Evolutionary conservation across 805 yeast species (phyloP).

Genomic region (Ogataea ramenticola): DNA sequence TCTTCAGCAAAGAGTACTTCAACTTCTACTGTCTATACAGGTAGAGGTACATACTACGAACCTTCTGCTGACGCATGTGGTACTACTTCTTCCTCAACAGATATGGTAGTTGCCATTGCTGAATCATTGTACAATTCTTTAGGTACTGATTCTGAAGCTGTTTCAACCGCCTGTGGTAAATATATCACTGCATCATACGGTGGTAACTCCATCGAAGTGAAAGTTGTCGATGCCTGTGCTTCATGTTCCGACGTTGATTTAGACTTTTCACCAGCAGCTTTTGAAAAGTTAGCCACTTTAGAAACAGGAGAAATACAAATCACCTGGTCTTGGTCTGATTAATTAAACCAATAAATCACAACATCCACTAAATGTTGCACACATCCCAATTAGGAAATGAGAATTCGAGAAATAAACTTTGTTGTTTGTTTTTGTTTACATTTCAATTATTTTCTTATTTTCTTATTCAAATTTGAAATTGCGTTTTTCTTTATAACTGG

Average conservation of each 20-base stretch:
- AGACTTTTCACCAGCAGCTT: slow-evolving; percentile 51
- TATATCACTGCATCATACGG: slow-evolving; percentile 37
- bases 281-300: slow-evolving; percentile 36
- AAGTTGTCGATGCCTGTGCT: slow-evolving; percentile 47
- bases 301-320: slow-evolving; percentile 39
- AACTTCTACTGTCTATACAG: slow-evolving; percentile 16
- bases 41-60: slow-evolving; percentile 44
- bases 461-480: too few species aligned
- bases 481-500: background rate
- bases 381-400: background rate
- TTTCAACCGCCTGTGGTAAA: slow-evolving; percentile 41
- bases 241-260: slow-evolving; percentile 40
- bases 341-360: too few species aligned
- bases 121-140: slow-evolving; percentile 29
- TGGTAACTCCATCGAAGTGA: slow-evolving; percentile 44
- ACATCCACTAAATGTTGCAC: background rate
- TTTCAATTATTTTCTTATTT: background rate
- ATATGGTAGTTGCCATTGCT: slow-evolving; percentile 43
- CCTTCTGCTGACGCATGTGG: slow-evolving; percentile 48
- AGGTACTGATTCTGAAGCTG: slow-evolving; percentile 14
- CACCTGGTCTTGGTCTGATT: slow-evolving; percentile 36
- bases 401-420: too few species aligned
- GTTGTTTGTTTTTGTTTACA: background rate
- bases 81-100: slow-evolving; percentile 29
- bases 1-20: slow-evolving; percentile 6